Conservation (phyloP, 352 stramenopile genomes). For the Globisporangium middletonii region DNA sequence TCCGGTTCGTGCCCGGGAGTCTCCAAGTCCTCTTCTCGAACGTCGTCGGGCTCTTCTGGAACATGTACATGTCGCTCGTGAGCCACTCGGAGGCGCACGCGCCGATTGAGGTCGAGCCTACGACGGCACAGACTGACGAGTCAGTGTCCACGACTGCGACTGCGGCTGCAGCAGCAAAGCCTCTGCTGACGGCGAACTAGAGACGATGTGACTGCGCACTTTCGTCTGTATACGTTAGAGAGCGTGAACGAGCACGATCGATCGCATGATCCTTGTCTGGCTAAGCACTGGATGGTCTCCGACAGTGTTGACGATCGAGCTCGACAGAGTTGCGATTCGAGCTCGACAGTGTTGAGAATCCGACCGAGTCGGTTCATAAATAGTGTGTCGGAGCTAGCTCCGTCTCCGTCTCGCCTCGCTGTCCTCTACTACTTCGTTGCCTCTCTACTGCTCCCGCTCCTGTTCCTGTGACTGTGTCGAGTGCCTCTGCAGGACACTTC, state of each 20-base stretch:
- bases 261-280: too few relatives aligned
- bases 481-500: not conserved
- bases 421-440: too few relatives aligned
- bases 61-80: constrained; percentile 77
- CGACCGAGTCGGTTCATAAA: not conserved
- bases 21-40: constrained; percentile 85
- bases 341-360: not conserved
- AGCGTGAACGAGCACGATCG: not conserved
- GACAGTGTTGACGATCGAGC: not conserved
- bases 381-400: not conserved
- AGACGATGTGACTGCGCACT: too few relatives aligned
- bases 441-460: not conserved
- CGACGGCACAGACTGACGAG: not conserved
- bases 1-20: constrained; percentile 63
- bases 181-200: constrained; percentile 1
- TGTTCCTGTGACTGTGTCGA: not conserved
- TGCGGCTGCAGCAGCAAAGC: not conserved
- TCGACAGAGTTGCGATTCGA: not conserved
- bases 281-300: not conserved
- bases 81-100: constrained; percentile 32
- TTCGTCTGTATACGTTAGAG: not conserved
- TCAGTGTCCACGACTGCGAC: not conserved
- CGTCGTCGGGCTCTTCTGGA: constrained; percentile 76
- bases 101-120: not conserved
- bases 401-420: not conserved